Evolutionary conservation across 495 filamentous ascomycete species (phyloP).

Genomic region (Bacidia rubella): DNA sequence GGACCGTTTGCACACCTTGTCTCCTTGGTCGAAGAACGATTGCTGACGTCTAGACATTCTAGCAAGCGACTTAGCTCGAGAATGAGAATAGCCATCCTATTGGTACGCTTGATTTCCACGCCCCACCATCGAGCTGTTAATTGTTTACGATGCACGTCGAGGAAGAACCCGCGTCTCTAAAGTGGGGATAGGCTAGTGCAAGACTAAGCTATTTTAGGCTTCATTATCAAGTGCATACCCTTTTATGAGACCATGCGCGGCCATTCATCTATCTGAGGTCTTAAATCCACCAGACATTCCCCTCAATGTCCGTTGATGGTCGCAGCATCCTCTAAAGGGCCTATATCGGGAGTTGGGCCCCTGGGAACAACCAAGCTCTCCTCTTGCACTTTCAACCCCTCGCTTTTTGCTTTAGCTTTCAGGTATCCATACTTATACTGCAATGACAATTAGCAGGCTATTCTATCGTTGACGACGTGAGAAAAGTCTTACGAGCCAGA

Average conservation of each 20-base stretch:
- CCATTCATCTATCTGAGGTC: no score
- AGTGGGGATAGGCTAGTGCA: neutral
- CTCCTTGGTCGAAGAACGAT: conserved; percentile 32
- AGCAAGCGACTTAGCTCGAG: neutral
- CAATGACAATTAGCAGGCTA: conserved; percentile 31
- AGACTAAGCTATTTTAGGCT: neutral
- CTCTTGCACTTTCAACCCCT: neutral
- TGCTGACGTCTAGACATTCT: conserved; percentile 29
- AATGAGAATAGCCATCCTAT: neutral
- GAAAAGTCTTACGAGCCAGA: conserved; percentile 36
- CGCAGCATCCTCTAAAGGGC: conserved; percentile 18
- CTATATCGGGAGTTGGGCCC: conserved; percentile 47
- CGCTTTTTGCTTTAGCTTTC: conserved; percentile 8
- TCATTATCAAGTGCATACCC: no score
- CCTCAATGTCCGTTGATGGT: neutral
- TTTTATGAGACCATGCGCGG: no score
- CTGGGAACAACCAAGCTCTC: conserved; percentile 36
- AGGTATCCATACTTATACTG: conserved; percentile 23
- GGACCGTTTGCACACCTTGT: conserved; percentile 5
- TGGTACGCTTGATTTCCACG: conserved; percentile 2
- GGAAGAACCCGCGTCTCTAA: neutral
- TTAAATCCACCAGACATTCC: no score
- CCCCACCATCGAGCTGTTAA: conserved; percentile 4
- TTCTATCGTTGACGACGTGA: neutral
- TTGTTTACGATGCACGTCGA: conserved; percentile 9